phyloP scores from a whole-genome alignment of 352 stramenopile species.

The Plasmopara halstedii region DNA sequence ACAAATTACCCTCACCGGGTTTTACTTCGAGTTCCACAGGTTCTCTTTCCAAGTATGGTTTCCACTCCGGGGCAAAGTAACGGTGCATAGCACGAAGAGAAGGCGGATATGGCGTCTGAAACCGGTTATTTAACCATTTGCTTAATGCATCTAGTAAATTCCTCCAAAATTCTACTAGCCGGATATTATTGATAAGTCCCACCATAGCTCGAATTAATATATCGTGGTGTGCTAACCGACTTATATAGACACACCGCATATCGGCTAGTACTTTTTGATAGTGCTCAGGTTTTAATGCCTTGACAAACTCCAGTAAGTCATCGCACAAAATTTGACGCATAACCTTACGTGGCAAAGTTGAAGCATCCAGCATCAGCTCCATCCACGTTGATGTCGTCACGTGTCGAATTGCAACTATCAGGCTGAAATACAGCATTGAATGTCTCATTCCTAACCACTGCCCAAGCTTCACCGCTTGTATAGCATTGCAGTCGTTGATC shows the following conservation, averaged over 20 bases:
- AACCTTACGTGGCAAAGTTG: slow-evolving; percentile 9
- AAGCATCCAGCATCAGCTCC: slow-evolving; percentile 24
- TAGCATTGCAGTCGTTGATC: slow-evolving; percentile 22
- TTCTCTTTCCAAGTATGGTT: slow-evolving; percentile 20
- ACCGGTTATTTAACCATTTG: slow-evolving; percentile 15
- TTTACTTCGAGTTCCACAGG: slow-evolving; percentile 14
- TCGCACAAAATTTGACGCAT: slow-evolving; percentile 20
- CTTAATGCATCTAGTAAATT: slow-evolving; percentile 28
- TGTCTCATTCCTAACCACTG: slow-evolving; percentile 32
- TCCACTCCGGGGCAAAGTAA: slow-evolving; percentile 36
- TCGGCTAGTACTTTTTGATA: slow-evolving; percentile 15
- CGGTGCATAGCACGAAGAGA: slow-evolving; percentile 41
- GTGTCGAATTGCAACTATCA: slow-evolving; percentile 24
- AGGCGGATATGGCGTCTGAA: slow-evolving; percentile 14
- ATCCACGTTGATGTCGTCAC: slow-evolving; percentile 42
- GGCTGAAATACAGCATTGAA: slow-evolving; percentile 35
- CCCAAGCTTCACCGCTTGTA: slow-evolving; percentile 33
- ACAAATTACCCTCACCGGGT: slow-evolving; percentile 9
- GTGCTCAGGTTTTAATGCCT: slow-evolving; percentile 10
- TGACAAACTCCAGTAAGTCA: slow-evolving; percentile 20
- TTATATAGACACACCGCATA: slow-evolving; percentile 10
- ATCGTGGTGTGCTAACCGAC: slow-evolving; percentile 16
- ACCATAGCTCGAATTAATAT: slow-evolving; percentile 29
- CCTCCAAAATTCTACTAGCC: slow-evolving; percentile 39
- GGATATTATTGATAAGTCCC: slow-evolving; percentile 37